phyloP scores from a whole-genome alignment of 2,329 filamentous ascomycete genomes.

The Onygenales sp. region DNA sequence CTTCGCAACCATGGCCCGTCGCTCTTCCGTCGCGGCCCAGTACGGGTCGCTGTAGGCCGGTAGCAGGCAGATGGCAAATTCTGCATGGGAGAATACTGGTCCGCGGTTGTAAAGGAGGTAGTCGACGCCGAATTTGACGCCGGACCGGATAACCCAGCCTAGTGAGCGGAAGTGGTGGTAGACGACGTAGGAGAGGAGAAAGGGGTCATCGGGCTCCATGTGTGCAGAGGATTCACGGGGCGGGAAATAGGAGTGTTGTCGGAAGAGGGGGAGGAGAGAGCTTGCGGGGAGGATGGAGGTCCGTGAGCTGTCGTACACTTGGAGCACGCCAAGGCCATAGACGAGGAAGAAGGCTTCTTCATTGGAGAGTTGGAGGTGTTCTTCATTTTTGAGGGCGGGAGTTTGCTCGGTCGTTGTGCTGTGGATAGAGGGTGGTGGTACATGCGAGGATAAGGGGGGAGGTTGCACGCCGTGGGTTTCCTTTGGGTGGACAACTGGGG shows the following conservation, averaged over 20 bases:
- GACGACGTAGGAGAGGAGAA: conserved; percentile 75
- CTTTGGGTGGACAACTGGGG: conserved; percentile 55
- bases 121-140: conserved; percentile 90
- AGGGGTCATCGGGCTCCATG: conserved; percentile 67
- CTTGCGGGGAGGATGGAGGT: conserved; percentile 40
- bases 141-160: conserved; percentile 86
- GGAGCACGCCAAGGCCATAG: conserved; percentile 68
- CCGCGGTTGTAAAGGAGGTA: conserved; percentile 91
- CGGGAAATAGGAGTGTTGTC: conserved; percentile 61
- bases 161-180: conserved; percentile 96
- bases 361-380: conserved; percentile 83
- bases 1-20: conserved; percentile 42
- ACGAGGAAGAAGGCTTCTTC: conserved; percentile 88
- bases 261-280: conserved; percentile 57
- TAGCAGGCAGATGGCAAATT: conserved; percentile 78
- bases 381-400: conserved; percentile 43
- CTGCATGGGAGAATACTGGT: conserved; percentile 88
- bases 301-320: conserved; percentile 39
- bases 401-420: conserved; percentile 20
- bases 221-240: conserved; percentile 34
- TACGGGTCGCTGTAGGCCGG: conserved; percentile 68
- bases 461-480: conserved; percentile 39
- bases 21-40: conserved; percentile 50
- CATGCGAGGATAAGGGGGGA: not conserved
- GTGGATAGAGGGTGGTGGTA: conserved; percentile 10